These are phyloP conservation scores for Pezizomycotina sp. DNA, from an alignment of 2,329 filamentous ascomycete genomes.

Conservation along the genomic window DNA sequence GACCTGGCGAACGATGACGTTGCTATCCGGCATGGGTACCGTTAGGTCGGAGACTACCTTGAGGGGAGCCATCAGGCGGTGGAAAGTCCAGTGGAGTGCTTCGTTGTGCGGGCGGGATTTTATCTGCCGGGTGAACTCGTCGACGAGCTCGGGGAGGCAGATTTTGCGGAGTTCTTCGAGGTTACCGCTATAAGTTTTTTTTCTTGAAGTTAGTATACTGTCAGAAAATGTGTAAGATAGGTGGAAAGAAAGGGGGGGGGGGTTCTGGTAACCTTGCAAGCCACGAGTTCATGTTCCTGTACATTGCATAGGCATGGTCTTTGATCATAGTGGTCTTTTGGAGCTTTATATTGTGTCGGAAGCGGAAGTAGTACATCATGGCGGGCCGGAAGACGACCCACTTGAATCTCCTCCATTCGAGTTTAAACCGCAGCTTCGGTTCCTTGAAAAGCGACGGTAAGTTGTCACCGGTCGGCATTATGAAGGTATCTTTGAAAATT, in stretches of 20 bases:
- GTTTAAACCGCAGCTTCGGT: constrained; percentile 16
- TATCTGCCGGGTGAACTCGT: constrained; percentile 21
- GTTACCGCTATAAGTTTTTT: constrained; percentile 20
- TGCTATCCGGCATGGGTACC: constrained; percentile 8
- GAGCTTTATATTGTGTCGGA: constrained; percentile 16
- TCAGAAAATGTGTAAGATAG: not conserved
- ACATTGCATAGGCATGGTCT: constrained; percentile 20
- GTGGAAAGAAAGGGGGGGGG: not conserved
- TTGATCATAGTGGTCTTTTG: constrained; percentile 13
- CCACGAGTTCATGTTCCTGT: constrained; percentile 24
- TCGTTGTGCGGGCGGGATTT: constrained; percentile 11
- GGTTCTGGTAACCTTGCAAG: constrained; percentile 17
- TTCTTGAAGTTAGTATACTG: too few species aligned
- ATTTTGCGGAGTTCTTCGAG: constrained; percentile 20
- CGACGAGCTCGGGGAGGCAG: constrained; percentile 22
- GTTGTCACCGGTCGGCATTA: constrained; percentile 22
- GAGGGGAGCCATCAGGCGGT: constrained; percentile 16
- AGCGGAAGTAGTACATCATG: constrained; percentile 10
- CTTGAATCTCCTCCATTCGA: constrained; percentile 17
- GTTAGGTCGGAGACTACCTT: constrained; percentile 22
- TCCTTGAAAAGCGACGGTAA: constrained; percentile 21
- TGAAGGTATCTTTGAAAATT: constrained; percentile 25
- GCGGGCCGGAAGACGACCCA: constrained; percentile 18
- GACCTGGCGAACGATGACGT: constrained; percentile 18
- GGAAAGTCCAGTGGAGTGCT: constrained; percentile 22